Percentiles rank a stretch among this genome's conserved stretches.
phyloP scores from a whole-genome alignment of 352 stramenopile species.

The Phytopythium litorale region DNA sequence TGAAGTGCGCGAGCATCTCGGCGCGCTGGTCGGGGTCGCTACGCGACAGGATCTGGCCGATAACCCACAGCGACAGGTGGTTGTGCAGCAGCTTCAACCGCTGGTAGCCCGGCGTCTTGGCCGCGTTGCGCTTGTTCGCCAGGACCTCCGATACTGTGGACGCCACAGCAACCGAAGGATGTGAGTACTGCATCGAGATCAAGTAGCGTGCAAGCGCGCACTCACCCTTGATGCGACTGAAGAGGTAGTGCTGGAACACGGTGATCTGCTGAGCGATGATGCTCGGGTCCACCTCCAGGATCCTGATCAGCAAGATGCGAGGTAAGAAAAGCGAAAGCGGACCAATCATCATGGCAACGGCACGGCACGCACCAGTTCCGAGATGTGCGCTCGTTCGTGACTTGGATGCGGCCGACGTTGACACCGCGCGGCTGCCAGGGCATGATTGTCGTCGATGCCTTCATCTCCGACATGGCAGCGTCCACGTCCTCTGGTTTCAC shows the following conservation, averaged over 20 bases:
- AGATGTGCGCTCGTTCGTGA: conserved; percentile 21
- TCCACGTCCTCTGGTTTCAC: conserved; percentile 48
- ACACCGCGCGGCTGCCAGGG: conserved; percentile 50
- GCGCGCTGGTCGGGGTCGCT: conserved; percentile 79
- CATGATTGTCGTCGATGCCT: conserved; percentile 35
- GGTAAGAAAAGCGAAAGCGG: background rate
- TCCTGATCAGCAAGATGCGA: conserved; percentile 26
- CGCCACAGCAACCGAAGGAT: background rate
- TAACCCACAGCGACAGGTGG: conserved; percentile 83
- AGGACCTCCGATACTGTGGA: conserved; percentile 74
- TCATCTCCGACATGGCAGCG: conserved; percentile 17
- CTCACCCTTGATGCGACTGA: conserved; percentile 84
- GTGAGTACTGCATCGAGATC: background rate
- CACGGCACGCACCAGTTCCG: conserved; percentile 51
- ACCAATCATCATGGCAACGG: too few species aligned
- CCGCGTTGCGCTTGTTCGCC: conserved; percentile 64
- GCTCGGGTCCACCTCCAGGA: conserved; percentile 74
- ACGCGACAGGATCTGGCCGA: conserved; percentile 72
- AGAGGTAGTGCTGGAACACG: conserved; percentile 83
- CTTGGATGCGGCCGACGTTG: conserved; percentile 27
- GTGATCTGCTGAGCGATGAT: conserved; percentile 84
- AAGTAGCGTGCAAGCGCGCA: background rate
- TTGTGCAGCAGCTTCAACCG: conserved; percentile 81
- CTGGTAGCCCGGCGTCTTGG: conserved; percentile 81
- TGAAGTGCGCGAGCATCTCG: conserved; percentile 80